Percentiles rank a stretch among this genome's conserved stretches.
These are phyloP conservation scores for Hanseniaspora lindneri DNA, from an alignment of 805 yeast species.

Conservation along the genomic window DNA sequence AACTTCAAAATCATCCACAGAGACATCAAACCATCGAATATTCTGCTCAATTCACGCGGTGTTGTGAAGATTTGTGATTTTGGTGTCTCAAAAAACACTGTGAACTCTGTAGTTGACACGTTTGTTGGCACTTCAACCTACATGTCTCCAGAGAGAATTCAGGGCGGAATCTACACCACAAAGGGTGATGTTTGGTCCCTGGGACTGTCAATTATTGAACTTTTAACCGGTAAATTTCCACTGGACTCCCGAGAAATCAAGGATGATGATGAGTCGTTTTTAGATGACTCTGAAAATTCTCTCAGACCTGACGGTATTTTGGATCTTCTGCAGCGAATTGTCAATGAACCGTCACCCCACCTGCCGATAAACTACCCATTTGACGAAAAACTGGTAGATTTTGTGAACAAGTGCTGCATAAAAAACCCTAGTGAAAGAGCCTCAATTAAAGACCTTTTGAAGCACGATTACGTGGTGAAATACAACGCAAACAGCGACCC, in stretches of 20 bases:
- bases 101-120: slow-evolving; percentile 90
- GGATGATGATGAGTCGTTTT: background rate
- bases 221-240: slow-evolving; percentile 77
- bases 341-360: slow-evolving; percentile 81
- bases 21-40: slow-evolving; percentile 93
- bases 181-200: slow-evolving; percentile 96
- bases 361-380: slow-evolving; percentile 32
- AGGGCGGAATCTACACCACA: slow-evolving; percentile 86
- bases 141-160: slow-evolving; percentile 96
- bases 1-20: slow-evolving; percentile 84
- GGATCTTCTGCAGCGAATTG: slow-evolving; percentile 83
- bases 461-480: slow-evolving; percentile 29
- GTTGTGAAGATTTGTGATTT: slow-evolving; percentile 88
- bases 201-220: slow-evolving; percentile 79
- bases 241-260: slow-evolving; percentile 27
- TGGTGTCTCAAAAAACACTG: slow-evolving; percentile 86
- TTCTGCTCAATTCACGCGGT: slow-evolving; percentile 74
- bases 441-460: slow-evolving; percentile 57
- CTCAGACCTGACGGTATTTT: slow-evolving; percentile 72
- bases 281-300: slow-evolving; percentile 35
- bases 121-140: slow-evolving; percentile 97
- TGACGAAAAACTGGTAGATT: slow-evolving; percentile 31
- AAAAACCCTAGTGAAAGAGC: slow-evolving; percentile 60
- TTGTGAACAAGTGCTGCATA: slow-evolving; percentile 61
- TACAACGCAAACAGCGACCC: slow-evolving; percentile 28